Evolutionary conservation across 1,284 basidiomycete genomes (phyloP).

Genomic region (Microstroma glucosiphilum): DNA sequence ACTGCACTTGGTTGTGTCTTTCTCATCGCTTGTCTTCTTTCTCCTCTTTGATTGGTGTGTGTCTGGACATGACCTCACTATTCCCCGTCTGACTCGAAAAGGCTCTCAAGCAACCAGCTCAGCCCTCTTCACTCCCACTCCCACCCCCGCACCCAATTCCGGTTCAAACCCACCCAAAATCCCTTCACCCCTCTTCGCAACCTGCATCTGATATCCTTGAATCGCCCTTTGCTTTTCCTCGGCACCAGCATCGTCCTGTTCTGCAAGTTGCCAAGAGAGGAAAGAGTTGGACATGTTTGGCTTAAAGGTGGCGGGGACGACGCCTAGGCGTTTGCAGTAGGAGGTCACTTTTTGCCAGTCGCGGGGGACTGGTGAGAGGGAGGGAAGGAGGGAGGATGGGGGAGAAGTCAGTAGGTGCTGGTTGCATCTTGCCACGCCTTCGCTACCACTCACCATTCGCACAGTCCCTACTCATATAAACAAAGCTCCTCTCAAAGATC

Average conservation of each 20-base stretch:
- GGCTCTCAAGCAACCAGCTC: too few relatives aligned
- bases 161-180: slow-evolving; percentile 7
- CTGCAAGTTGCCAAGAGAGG: slow-evolving; percentile 36
- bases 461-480: slow-evolving; percentile 51
- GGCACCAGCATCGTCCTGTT: slow-evolving; percentile 22
- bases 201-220: slow-evolving; percentile 28
- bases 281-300: slow-evolving; percentile 52
- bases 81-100: too few relatives aligned
- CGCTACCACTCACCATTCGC: slow-evolving; percentile 22
- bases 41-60: not conserved
- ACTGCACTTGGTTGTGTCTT: too few relatives aligned
- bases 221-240: slow-evolving; percentile 35
- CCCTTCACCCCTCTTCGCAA: slow-evolving; percentile 14
- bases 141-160: not conserved
- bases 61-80: not conserved
- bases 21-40: not conserved
- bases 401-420: not conserved
- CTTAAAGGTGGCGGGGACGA: slow-evolving; percentile 46
- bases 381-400: not conserved
- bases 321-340: slow-evolving; percentile 52
- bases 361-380: slow-evolving; percentile 15
- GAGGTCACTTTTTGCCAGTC: slow-evolving; percentile 49
- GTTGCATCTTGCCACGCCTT: slow-evolving; percentile 9
- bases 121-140: too few relatives aligned
- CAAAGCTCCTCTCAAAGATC: slow-evolving; percentile 45